A percentile compares a stretch with the other conserved stretches of the same genome.
Conservation (phyloP, 768 basidiomycete species). For the Collybia nuda region DNA sequence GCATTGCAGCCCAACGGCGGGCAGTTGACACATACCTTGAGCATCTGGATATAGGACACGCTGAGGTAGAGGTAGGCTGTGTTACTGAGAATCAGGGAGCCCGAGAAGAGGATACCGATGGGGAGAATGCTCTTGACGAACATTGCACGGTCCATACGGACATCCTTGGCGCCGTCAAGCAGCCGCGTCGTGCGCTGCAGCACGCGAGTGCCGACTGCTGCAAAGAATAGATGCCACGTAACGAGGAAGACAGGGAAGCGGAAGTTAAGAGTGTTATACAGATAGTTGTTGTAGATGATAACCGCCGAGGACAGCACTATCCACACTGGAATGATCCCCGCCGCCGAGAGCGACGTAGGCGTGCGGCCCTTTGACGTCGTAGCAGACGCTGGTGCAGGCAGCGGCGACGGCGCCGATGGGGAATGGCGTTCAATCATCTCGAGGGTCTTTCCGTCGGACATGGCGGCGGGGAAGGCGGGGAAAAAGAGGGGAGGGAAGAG, state of each 20-base stretch:
- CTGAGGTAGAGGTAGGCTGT: conserved; percentile 90
- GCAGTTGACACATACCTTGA: conserved; percentile 60
- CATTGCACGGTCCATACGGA: conserved; percentile 76
- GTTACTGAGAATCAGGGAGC: conserved; percentile 87
- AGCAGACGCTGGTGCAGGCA: conserved; percentile 62
- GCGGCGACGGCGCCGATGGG: conserved; percentile 17
- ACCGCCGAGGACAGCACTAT: conserved; percentile 86
- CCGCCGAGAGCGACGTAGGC: conserved; percentile 53
- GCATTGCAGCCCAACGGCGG: not conserved
- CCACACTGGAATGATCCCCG: conserved; percentile 88
- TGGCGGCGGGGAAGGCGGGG: conserved; percentile 4
- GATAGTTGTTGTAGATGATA: conserved; percentile 94
- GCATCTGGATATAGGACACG: conserved; percentile 96
- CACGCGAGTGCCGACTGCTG: conserved; percentile 83
- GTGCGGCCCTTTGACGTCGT: conserved; percentile 31
- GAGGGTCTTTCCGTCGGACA: conserved; percentile 8
- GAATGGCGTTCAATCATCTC: conserved; percentile 10
- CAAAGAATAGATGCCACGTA: conserved; percentile 80
- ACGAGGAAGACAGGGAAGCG: conserved; percentile 92
- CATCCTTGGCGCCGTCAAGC: conserved; percentile 76
- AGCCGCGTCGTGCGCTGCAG: conserved; percentile 80
- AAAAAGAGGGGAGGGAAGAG: not conserved
- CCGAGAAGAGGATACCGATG: conserved; percentile 92
- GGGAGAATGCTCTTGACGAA: conserved; percentile 88
- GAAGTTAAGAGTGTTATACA: conserved; percentile 83